A percentile compares a stretch with the other conserved stretches of the same genome.
Evolutionary conservation across 202 grass and related monocot genomes (phyloP).

Genomic region (Schoenoplectus tabernaemontani): DNA sequence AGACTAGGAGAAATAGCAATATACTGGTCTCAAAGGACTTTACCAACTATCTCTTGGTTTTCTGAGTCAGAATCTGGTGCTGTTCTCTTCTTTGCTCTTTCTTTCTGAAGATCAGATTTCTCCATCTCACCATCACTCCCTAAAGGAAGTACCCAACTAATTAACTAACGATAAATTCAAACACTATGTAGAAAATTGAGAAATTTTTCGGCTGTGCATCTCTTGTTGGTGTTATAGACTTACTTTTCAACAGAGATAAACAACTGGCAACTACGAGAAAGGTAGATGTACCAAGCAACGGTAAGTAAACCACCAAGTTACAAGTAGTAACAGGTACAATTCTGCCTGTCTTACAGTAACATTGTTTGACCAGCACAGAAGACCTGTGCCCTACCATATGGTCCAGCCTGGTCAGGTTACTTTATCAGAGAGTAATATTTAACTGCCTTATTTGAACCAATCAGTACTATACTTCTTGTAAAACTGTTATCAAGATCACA

Average conservation of each 20-base stretch:
- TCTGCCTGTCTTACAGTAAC: neutral
- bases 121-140: conserved; percentile 14
- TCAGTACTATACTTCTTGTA: neutral
- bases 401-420: neutral
- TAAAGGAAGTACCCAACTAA: conserved; percentile 23
- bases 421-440: neutral
- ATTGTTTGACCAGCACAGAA: neutral
- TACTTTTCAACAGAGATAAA: neutral
- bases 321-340: neutral
- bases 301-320: neutral
- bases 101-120: conserved; percentile 22
- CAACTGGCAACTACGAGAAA: neutral
- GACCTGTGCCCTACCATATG: neutral
- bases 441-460: neutral
- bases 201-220: neutral
- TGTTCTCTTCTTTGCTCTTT: conserved; percentile 45
- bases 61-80: conserved; percentile 44
- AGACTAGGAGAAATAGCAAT: neutral
- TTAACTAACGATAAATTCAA: conserved; percentile 6
- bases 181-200: neutral
- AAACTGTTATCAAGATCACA: neutral
- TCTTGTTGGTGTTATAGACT: neutral
- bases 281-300: neutral
- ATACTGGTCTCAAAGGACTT: neutral
- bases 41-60: conserved; percentile 33